Evolutionary conservation across 2,329 filamentous ascomycete species (phyloP).

Genomic region (Pestalotiopsis sp.): DNA sequence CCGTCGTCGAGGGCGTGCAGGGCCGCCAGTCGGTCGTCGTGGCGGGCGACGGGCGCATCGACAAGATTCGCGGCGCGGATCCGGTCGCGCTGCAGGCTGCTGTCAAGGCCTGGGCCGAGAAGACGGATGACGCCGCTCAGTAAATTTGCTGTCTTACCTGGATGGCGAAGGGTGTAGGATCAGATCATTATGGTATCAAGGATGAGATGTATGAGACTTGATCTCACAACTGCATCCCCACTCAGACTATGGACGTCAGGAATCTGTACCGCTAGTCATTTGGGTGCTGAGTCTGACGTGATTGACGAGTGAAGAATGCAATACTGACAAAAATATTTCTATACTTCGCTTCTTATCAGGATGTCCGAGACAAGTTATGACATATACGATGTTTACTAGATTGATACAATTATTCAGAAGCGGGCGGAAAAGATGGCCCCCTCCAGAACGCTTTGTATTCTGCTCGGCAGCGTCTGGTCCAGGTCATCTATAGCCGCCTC

Average conservation of each 20-base stretch:
- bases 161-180: too few species aligned
- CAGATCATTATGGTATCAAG: too few species aligned
- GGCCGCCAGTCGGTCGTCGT: not conserved
- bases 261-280: too few species aligned
- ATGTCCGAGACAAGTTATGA: too few species aligned
- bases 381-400: too few species aligned
- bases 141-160: not conserved
- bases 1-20: not conserved
- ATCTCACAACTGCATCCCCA: too few species aligned
- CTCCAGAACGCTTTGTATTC: constrained; percentile 7
- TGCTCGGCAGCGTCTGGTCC: not conserved
- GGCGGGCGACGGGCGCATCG: constrained; percentile 9
- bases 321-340: too few species aligned
- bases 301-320: too few species aligned
- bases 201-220: too few species aligned
- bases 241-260: too few species aligned
- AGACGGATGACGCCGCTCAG: not conserved
- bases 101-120: not conserved
- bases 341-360: too few species aligned
- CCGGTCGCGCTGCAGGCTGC: not conserved
- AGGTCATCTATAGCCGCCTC: constrained; percentile 8
- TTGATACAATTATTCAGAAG: not conserved
- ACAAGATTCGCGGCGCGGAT: constrained; percentile 9
- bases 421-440: constrained; percentile 8
- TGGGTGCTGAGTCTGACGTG: too few species aligned